Percentiles rank a stretch among this genome's conserved stretches.
These are phyloP conservation scores for Oryza australiensis DNA, from an alignment of 176 grass and related monocot species.

Conservation along the genomic window DNA sequence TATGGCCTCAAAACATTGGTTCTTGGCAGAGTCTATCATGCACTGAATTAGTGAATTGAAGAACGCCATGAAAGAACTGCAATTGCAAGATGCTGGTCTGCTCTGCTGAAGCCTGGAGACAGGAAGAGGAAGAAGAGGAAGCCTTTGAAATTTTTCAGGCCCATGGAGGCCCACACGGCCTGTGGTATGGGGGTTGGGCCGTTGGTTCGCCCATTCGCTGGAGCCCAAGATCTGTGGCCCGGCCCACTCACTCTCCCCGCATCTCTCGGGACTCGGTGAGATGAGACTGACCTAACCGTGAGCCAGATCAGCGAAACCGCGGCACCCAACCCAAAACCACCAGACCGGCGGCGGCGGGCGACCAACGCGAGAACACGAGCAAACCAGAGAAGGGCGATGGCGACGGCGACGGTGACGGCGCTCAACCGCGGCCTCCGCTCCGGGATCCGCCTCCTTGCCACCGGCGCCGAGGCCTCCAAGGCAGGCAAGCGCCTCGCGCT, in stretches of 20 bases:
- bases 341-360: slow-evolving; percentile 45
- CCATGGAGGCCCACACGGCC: not conserved
- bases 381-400: not conserved
- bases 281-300: not conserved
- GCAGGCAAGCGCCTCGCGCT: slow-evolving; percentile 42
- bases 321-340: not conserved
- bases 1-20: slow-evolving; percentile 3
- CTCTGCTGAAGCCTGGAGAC: slow-evolving; percentile 9
- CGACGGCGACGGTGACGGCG: slow-evolving; percentile 56
- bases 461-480: slow-evolving; percentile 59
- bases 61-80: not conserved
- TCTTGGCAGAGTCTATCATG: not conserved
- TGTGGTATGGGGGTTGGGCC: not conserved
- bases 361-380: slow-evolving; percentile 39
- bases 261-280: not conserved
- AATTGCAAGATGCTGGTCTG: not conserved
- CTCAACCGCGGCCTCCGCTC: slow-evolving; percentile 67
- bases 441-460: slow-evolving; percentile 57
- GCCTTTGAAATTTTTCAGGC: no score
- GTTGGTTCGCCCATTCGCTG: not conserved
- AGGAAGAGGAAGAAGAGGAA: no score
- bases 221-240: not conserved
- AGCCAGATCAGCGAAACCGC: slow-evolving; percentile 14
- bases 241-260: not conserved
- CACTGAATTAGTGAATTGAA: no score